Evolutionary conservation across 176 grass and related monocot species (phyloP), one percentile per base, ranked within the genome.

Genomic region (Zea luxurians): DNA sequence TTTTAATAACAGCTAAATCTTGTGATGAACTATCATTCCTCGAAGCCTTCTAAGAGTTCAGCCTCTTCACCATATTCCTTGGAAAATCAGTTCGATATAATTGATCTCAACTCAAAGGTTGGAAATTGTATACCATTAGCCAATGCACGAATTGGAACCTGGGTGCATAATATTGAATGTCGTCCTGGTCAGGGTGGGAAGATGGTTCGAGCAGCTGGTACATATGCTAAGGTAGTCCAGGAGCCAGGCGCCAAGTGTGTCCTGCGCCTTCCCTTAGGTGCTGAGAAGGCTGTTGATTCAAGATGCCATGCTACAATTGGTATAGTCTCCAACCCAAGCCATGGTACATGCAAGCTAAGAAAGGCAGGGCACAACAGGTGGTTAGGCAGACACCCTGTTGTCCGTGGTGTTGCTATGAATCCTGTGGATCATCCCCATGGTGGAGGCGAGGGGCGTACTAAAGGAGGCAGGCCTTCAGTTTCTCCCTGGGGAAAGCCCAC

Each of bases 161-260:
- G 60, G 60, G 60, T 62, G 21, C 60, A 62, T 10, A 27, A 62
- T 62, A 62, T 62, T 35, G 60, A 36, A 62, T 62, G 60, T 1
- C 60, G 60, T 36, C 60, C 60, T 62, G 60, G 27, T 27, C 27
- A 27, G 27, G 27, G 27, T 27, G 27, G 27, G 27, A 27, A 27
- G 27, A 27, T 27, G 60, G 60, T 62, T 62, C 60, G 60, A 62
- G 60, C 60, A 13, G 60, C 60, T 8, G 60, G 60, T 62, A 62
- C 60, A 62, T 62, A 13, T 62, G 60, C 60, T 62, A 62, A 62
- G 10, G 27, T 62, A 62, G 60, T 62, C 10, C 60, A 62, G 60
- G 21, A 62, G 27, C 60, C 60, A 62, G 60, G 60, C 35, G 60
- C 60, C 34, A 20, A 11, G 0, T 62, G 60, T 62, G 60, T 62